Conservation (phyloP, 495 filamentous ascomycete genomes). For the Aspergillus nanangensis region DNA sequence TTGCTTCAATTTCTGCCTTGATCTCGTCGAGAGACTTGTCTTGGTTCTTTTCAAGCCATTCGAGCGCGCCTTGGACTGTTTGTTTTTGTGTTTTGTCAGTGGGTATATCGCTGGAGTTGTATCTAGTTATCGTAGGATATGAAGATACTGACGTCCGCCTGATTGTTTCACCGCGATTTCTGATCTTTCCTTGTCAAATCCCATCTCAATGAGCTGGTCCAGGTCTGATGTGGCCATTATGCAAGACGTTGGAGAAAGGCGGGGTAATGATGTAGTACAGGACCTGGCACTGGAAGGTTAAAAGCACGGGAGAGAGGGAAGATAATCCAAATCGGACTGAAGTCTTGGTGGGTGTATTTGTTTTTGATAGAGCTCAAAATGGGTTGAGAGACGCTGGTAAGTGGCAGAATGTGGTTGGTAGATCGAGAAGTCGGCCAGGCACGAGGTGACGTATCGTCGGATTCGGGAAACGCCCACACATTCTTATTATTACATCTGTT, state of each 20-base stretch:
- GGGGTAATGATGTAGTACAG: neutral
- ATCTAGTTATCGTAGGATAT: neutral
- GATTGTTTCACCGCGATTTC: conserved; percentile 77
- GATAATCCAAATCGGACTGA: no score
- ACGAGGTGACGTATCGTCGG: neutral
- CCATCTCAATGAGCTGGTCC: conserved; percentile 86
- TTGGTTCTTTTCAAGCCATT: conserved; percentile 90
- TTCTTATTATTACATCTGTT: no score
- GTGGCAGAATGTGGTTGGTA: no score
- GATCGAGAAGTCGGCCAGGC: no score
- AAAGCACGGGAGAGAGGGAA: no score
- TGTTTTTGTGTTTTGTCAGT: neutral
- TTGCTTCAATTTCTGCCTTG: conserved; percentile 34
- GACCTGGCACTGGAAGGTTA: no score
- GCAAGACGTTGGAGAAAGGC: neutral
- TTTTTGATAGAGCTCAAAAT: no score
- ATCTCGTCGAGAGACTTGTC: conserved; percentile 80
- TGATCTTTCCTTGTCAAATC: conserved; percentile 78
- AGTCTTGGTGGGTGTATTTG: no score
- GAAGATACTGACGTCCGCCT: conserved; percentile 58
- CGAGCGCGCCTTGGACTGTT: conserved; percentile 79
- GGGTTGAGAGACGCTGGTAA: no score
- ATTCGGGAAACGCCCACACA: no score
- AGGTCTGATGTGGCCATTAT: conserved; percentile 71
- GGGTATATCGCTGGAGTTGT: conserved; percentile 6